Conservation (phyloP, 2,329 filamentous ascomycete species). For the Graphiopsis chlorocephala region DNA sequence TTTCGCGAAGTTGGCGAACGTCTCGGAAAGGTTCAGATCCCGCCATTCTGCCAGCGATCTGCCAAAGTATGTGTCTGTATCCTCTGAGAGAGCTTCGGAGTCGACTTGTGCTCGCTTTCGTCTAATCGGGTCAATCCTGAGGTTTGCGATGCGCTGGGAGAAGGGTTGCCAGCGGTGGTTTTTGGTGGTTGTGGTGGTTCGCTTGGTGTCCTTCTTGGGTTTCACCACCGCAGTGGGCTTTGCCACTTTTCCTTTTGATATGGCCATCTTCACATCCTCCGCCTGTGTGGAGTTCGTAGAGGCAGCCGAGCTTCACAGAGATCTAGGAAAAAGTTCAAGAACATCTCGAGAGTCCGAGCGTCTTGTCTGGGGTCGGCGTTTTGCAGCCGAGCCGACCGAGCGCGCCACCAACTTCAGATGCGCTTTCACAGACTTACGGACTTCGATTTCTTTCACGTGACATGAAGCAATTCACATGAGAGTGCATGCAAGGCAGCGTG, state of each 20-base stretch:
- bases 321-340: slow-evolving; percentile 12
- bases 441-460: not conserved
- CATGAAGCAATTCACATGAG: not conserved
- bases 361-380: slow-evolving; percentile 3
- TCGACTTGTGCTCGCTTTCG: slow-evolving; percentile 61
- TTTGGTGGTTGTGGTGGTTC: slow-evolving; percentile 73
- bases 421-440: slow-evolving; percentile 3
- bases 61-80: slow-evolving; percentile 82
- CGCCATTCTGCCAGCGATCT: slow-evolving; percentile 82
- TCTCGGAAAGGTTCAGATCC: slow-evolving; percentile 84
- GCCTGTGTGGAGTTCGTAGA: not conserved
- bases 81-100: slow-evolving; percentile 77
- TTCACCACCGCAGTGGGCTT: slow-evolving; percentile 44
- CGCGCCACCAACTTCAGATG: not conserved
- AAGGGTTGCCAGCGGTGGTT: slow-evolving; percentile 91
- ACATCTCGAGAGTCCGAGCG: not conserved
- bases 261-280: slow-evolving; percentile 40
- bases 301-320: not conserved
- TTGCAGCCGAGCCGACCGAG: slow-evolving; percentile 1
- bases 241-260: slow-evolving; percentile 38
- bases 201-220: slow-evolving; percentile 56
- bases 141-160: slow-evolving; percentile 80
- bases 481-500: not conserved
- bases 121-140: slow-evolving; percentile 91
- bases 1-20: slow-evolving; percentile 73